Evolutionary conservation across 768 basidiomycete species (phyloP), one percentile per base, ranked within the genome.

Genomic region (Leccinellum rugosiceps): DNA sequence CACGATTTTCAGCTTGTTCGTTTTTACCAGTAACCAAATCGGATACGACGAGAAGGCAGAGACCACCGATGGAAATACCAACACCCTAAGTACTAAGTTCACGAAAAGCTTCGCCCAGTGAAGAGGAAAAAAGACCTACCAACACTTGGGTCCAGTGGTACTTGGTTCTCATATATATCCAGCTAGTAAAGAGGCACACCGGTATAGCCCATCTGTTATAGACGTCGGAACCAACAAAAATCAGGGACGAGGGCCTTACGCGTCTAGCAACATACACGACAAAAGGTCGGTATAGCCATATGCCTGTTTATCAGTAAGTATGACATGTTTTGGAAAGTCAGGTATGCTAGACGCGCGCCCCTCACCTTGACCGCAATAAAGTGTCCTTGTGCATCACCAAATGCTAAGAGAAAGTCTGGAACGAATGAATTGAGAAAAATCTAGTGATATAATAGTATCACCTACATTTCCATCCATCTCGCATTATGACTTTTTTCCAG

Each of bases 401-500:
- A 81, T 10, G 87, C 87, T n/a, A 94, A 74, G 53, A 94, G 80
- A 63, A 92, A 74, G 71, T 94, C 92, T 93, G 63, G 5, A 34
- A 26, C 4, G 23, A 17, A 25, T n/a, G 2, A 9, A 1, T 26
- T 59, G 21, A 38, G 34, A 6, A 43, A 41, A 25, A 49, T 46
- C 4, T 43, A 32, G 35, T 38, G 23, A 6, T 3, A 10, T 43
- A 19, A 14, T 11, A 19, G 47, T 30, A 26, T 13, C 43, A 74
- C 84, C 26, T 57, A 90, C 90, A 94, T 80, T 88, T 92, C 92
- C 92, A 94, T 19, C 92, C 92, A 67, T 93, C 92, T n/a, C 77
- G 78, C 49, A 77, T 63, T 14, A 93, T 72, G 74, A 94, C 77
- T 56, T 84, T 84, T 25, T 73, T 75, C 92, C 92, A 94, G 19